Conservation (phyloP, 192 early-diverging fungal genomes). For the Mortierella hygrophila region DNA sequence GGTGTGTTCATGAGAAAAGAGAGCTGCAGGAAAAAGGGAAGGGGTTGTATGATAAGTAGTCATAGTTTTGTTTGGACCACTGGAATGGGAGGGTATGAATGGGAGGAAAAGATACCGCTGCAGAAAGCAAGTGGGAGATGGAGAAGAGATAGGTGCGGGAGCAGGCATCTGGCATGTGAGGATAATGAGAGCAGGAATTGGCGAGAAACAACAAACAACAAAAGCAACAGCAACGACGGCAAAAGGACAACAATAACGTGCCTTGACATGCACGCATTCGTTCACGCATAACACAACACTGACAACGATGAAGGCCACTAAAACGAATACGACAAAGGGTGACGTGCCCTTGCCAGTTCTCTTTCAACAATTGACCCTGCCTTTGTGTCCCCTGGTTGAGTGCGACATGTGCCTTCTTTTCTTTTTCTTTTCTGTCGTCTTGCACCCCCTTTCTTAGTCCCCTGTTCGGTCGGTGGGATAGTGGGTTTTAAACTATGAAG, state of each 20-base stretch:
- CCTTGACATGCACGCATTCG: neutral
- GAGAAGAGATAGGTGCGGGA: neutral
- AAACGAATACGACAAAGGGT: neutral
- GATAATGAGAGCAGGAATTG: neutral
- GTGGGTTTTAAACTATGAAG: neutral
- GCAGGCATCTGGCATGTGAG: constrained; percentile 6
- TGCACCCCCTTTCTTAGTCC: neutral
- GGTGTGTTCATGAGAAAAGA: neutral
- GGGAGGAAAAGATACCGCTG: neutral
- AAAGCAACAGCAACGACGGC: neutral
- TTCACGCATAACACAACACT: neutral
- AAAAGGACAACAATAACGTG: neutral
- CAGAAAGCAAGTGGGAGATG: neutral
- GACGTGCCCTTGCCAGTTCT: neutral
- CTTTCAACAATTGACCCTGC: neutral
- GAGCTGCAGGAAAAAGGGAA: neutral
- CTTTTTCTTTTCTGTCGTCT: neutral
- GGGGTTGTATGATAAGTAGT: neutral
- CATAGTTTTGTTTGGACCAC: neutral
- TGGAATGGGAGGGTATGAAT: neutral
- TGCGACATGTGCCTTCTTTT: neutral
- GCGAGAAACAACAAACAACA: neutral
- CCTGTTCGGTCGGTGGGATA: neutral
- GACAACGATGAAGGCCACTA: neutral
- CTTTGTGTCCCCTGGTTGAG: neutral